Conservation (phyloP, 768 basidiomycete genomes). For the Scleroderma citrinum region DNA sequence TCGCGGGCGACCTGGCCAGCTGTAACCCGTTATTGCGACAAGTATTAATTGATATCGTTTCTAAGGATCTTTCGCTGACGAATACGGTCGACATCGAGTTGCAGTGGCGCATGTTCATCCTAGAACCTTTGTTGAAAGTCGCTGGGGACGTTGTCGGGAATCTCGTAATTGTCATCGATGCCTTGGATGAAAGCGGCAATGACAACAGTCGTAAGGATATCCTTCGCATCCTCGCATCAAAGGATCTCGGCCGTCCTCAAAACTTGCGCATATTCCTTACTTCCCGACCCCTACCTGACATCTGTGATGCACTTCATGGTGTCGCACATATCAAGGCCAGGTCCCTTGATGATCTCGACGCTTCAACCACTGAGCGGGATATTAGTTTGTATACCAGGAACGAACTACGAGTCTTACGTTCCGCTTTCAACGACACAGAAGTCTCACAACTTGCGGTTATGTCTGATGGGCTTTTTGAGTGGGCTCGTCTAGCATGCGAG, state of each 20-base stretch:
- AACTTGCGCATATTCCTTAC: slow-evolving; percentile 9
- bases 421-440: not conserved
- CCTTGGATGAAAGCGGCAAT: slow-evolving; percentile 31
- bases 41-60: not conserved
- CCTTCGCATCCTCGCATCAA: slow-evolving; percentile 18
- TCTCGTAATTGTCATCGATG: slow-evolving; percentile 31
- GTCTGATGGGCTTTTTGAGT: slow-evolving; percentile 20
- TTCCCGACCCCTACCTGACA: slow-evolving; percentile 25
- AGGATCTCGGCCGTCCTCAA: not conserved
- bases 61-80: not conserved
- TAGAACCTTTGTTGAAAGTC: slow-evolving; percentile 1
- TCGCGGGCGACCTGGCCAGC: slow-evolving; percentile 26
- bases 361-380: not conserved
- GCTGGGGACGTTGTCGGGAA: slow-evolving; percentile 1
- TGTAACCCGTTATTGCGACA: slow-evolving; percentile 2
- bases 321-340: not conserved
- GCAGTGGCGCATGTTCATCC: not conserved
- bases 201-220: slow-evolving; percentile 11
- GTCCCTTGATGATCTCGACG: not conserved
- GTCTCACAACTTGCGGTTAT: not conserved
- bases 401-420: not conserved
- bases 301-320: slow-evolving; percentile 5
- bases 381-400: not conserved
- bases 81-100: not conserved
- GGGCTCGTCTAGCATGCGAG: slow-evolving; percentile 10